A percentile compares a stretch with the other conserved stretches of the same genome.
Evolutionary conservation across 1,284 basidiomycete species (phyloP).

Genomic region (Fomitopsis betulina): DNA sequence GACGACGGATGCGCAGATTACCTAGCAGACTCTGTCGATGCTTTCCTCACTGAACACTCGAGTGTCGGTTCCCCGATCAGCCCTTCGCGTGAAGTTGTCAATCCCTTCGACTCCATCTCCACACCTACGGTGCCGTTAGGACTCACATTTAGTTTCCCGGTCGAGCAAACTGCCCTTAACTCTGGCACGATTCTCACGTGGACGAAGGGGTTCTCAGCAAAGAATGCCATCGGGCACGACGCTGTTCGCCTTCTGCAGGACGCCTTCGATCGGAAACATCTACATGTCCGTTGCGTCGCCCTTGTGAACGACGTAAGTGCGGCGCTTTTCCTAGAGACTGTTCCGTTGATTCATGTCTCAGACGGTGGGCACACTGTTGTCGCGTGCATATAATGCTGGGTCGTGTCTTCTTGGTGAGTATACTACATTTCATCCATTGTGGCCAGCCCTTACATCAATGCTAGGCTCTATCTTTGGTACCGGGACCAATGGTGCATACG

Average conservation of each 20-base stretch:
- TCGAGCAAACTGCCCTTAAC: constrained; percentile 92
- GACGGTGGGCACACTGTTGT: constrained; percentile 94
- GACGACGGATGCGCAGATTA: constrained; percentile 57
- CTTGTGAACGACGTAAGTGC: constrained; percentile 90
- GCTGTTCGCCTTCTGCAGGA: constrained; percentile 91
- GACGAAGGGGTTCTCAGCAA: constrained; percentile 96
- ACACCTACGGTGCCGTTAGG: constrained; percentile 63
- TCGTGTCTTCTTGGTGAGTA: constrained; percentile 74
- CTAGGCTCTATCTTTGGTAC: constrained; percentile 87
- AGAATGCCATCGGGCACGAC: constrained; percentile 89
- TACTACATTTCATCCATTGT: not conserved
- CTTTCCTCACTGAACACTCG: constrained; percentile 74
- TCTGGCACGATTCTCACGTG: constrained; percentile 89
- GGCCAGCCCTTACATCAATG: constrained; percentile 3
- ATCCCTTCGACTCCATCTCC: constrained; percentile 14
- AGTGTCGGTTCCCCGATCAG: constrained; percentile 32
- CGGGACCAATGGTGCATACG: constrained; percentile 96
- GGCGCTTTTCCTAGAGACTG: not conserved
- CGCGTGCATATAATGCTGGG: constrained; percentile 87
- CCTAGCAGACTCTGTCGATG: constrained; percentile 93
- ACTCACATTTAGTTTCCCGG: constrained; percentile 95
- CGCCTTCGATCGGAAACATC: constrained; percentile 89
- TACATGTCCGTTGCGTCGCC: constrained; percentile 91
- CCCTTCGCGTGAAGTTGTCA: constrained; percentile 11
- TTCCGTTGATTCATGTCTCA: constrained; percentile 25